Base-by-base conservation (phyloP, 768 basidiomycete genomes). In the Suillus subalutaceus region DNA sequence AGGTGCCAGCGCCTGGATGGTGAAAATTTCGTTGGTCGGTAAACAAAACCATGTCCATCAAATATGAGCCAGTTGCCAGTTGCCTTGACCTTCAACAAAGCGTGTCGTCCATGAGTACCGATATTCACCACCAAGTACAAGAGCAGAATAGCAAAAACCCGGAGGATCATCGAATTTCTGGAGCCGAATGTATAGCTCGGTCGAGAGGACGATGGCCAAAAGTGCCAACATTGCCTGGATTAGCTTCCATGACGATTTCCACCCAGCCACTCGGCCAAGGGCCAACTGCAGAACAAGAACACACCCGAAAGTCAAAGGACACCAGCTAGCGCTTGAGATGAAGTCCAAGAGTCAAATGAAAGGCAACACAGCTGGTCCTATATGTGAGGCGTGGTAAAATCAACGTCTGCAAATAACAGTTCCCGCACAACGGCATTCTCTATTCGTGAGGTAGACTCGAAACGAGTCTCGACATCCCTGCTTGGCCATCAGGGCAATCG, bases 171-270 rank as follows among this genome's bases (percentile, higher is more conserved):
- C 16, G 26, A 41, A 41, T 56, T 59, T 20, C 40, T 18, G 23
- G 5, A 10, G 58, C 58, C 40, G 23, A 41, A 41, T 20, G 23
- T 37, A 37, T 56, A 20, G 13, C 55, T 56, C 32, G 20, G 55
- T 37, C 20, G 20, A 56, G 6, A 20, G 53, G 18, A 35, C 32
- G 53, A 56, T 56, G 35, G 32, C 58, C 23, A 59, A 41, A n/a
- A 26, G 26, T 30, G 58, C 58, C 58, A 41, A 9, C 8, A 18
- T 52, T 41, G 40, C 26, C 40, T 9, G 58, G 8, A 59, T 59
- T 59, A 30, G 57, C 23, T 41, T 59, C 58, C 26, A 59, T 30
- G 15, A 26, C 58, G 16, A 37, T 37, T 41, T 59, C 58, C 58
- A 59, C 38, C 10, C 4, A 4, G 30, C 32, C 16, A 55, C 32